Conservation (phyloP, 2,329 filamentous ascomycete genomes). For the Fusarium camptoceras region DNA sequence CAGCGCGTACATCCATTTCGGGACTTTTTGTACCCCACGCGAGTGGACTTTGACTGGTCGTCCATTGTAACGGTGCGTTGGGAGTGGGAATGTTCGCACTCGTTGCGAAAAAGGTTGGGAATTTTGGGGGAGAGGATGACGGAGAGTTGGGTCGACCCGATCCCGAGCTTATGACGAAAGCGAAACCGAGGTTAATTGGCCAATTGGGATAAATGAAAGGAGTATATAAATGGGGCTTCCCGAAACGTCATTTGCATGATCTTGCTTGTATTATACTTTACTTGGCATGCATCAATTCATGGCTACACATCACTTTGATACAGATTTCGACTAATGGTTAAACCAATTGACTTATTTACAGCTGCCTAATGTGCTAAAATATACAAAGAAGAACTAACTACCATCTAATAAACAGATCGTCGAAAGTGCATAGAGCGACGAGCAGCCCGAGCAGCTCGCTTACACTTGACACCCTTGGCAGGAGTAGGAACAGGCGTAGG, state of each 20-base stretch:
- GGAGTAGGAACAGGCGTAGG: slow-evolving; percentile 21
- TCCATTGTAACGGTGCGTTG: background rate
- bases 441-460: slow-evolving; percentile 15
- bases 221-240: rapidly evolving
- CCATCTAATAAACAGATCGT: slow-evolving; percentile 15
- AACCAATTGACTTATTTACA: slow-evolving; percentile 23
- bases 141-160: slow-evolving; percentile 8
- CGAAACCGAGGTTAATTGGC: background rate
- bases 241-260: background rate
- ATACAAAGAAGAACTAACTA: slow-evolving; percentile 19
- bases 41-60: slow-evolving; percentile 8
- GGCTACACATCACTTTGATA: too few species aligned
- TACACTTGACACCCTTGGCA: slow-evolving; percentile 13
- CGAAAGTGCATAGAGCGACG: slow-evolving; percentile 25
- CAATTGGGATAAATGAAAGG: background rate
- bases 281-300: background rate
- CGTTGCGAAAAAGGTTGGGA: slow-evolving; percentile 9
- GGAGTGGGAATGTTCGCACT: slow-evolving; percentile 12
- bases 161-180: slow-evolving; percentile 10
- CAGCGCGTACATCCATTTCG: slow-evolving; percentile 32
- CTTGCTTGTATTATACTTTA: background rate
- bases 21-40: slow-evolving; percentile 36
- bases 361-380: slow-evolving; percentile 1
- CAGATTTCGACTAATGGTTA: too few species aligned
- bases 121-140: background rate